phyloP scores from a whole-genome alignment of 306 rosid genomes.

The Luffa acutangula region DNA sequence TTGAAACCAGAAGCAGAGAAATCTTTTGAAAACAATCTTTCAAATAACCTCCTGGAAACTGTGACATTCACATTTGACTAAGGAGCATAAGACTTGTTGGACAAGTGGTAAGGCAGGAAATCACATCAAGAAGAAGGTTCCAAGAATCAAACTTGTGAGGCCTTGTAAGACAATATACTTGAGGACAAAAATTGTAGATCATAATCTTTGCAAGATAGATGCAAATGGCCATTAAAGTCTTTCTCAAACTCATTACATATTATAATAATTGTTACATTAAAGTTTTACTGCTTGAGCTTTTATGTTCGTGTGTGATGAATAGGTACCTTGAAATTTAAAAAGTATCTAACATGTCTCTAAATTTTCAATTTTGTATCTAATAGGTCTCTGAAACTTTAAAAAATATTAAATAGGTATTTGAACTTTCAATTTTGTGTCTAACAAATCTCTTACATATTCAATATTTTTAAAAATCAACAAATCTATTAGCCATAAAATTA shows the following conservation, averaged over 20 bases:
- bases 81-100: background rate
- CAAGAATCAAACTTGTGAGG: background rate
- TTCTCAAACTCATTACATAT: background rate
- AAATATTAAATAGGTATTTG: too few species aligned
- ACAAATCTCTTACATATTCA: too few species aligned
- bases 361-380: too few species aligned
- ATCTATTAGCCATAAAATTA: too few species aligned
- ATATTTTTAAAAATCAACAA: too few species aligned
- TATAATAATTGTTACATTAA: background rate
- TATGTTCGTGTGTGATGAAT: too few species aligned
- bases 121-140: background rate
- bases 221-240: background rate
- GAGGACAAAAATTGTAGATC: constrained; percentile 2
- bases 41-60: background rate
- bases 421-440: too few species aligned
- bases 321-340: too few species aligned
- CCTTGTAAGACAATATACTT: background rate
- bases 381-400: too few species aligned
- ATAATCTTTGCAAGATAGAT: background rate
- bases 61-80: background rate
- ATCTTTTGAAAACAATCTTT: background rate
- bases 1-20: background rate
- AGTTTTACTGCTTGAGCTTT: too few species aligned
- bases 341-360: too few species aligned
- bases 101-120: background rate